Evolutionary conservation across 306 rosid genomes (phyloP), one percentile per base, ranked within the genome.

Genomic region (Neltuma alba): DNA sequence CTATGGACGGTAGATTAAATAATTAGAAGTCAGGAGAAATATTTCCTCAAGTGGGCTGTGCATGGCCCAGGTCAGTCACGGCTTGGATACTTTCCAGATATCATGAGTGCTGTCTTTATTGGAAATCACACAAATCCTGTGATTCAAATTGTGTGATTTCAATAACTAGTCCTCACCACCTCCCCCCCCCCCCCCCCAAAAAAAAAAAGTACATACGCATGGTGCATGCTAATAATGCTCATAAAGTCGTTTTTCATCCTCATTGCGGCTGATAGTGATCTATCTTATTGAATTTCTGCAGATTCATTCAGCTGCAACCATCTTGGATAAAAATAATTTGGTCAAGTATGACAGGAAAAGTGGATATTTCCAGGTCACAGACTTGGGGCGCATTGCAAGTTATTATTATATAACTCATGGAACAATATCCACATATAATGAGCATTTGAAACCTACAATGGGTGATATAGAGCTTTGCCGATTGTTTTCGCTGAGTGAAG

Each of bases 361-460:
- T 67, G 97, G 99, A 68, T 95, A 92, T 86, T 95, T 95, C 71
- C 97, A 95, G 83, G 97, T 92, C 45, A 94, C 97, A 3, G 98
- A 94, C 85, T 82, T 94, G 93, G 99, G 99, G 57, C 99, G 99
- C 18, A 94, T 94, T 88, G 98, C 98, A 7, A 94, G 98, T 76
- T 91, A 91, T 80, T 92, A 94, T 82, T 94, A 94, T 84, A 92
- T 94, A 70, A 91, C 97, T 11, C 98, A 94, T 31, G 97, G 99
- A 73, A 87, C 99, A 69, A 92, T 95, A 84, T 85, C 99, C 71
- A 91, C 97, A 0, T 95, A 95, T 81, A 95, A 95, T 16, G 97
- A 92, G 85, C 95, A 95, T 79, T 83, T 95, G 93, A 95, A 95
- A 85, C 99, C 97, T 76, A 92, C 94, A 21, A 95, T 91, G 99